Evolutionary conservation across 352 stramenopile species (phyloP).

Genomic region (Pythium brassicae): DNA sequence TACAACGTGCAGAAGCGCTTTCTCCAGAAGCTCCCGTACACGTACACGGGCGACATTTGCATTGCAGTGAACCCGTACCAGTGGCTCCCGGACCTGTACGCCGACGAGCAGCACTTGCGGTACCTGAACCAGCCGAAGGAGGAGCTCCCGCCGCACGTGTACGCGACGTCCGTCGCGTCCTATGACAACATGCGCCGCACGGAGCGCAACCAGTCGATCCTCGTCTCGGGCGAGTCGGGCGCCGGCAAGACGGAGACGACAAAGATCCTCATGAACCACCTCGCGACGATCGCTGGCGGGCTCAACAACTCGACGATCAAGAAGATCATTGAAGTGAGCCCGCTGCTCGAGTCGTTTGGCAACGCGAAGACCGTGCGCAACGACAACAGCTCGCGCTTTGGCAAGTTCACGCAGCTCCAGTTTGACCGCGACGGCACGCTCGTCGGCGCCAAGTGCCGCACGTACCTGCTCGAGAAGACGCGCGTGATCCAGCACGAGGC

Average conservation of each 20-base stretch:
- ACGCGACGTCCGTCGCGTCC: constrained; percentile 68
- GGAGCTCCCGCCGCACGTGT: constrained; percentile 77
- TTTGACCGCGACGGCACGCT: constrained; percentile 68
- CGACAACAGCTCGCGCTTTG: constrained; percentile 46
- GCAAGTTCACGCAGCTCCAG: constrained; percentile 56
- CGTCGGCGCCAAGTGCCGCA: constrained; percentile 92
- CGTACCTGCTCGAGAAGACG: constrained; percentile 97
- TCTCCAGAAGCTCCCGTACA: constrained; percentile 89
- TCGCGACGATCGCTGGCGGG: constrained; percentile 63
- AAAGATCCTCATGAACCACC: constrained; percentile 88
- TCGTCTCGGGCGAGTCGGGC: constrained; percentile 84
- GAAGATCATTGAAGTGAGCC: constrained; percentile 81
- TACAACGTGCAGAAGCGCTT: constrained; percentile 88
- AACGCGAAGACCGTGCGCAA: constrained; percentile 61
- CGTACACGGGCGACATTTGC: constrained; percentile 96
- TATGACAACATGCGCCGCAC: constrained; percentile 75
- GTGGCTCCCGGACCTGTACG: constrained; percentile 86
- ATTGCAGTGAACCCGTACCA: constrained; percentile 98
- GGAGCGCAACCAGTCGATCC: constrained; percentile 76
- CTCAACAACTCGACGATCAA: constrained; percentile 75
- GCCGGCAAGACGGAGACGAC: constrained; percentile 88
- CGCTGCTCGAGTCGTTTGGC: constrained; percentile 80
- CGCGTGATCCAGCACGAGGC: constrained; percentile 93
- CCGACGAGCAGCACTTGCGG: constrained; percentile 62
- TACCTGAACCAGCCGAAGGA: constrained; percentile 79